Evolutionary conservation across 2,329 filamentous ascomycete genomes (phyloP).

Genomic region (Metarhizium sp.): DNA sequence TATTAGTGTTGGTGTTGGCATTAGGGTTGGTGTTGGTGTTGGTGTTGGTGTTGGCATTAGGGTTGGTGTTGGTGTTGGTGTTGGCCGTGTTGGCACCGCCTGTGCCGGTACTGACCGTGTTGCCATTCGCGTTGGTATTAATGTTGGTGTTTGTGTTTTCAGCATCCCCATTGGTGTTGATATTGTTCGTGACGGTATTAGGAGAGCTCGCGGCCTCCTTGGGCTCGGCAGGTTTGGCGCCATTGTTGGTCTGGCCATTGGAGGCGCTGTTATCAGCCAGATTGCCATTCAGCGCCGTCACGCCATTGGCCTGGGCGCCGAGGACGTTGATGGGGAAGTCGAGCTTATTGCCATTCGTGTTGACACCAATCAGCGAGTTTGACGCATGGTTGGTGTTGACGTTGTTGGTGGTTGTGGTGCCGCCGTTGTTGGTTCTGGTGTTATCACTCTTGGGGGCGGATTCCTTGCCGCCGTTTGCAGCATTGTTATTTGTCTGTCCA

Average conservation of each 20-base stretch:
- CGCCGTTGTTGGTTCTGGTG: not conserved
- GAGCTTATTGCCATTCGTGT: not conserved
- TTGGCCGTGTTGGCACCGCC: not conserved
- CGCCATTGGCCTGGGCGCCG: not conserved
- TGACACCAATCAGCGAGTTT: not conserved
- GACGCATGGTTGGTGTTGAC: not conserved
- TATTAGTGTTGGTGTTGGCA: not conserved
- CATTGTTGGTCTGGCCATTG: not conserved
- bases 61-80: not conserved
- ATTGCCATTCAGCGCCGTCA: not conserved
- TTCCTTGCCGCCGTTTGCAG: not conserved
- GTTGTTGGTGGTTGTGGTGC: not conserved
- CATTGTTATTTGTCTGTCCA: too few relatives aligned
- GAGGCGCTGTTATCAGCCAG: not conserved
- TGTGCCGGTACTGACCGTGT: not conserved
- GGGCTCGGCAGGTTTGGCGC: not conserved
- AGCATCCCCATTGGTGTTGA: too few relatives aligned
- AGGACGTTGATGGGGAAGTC: slow-evolving; percentile 1
- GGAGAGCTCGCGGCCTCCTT: too few relatives aligned
- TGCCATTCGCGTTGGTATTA: not conserved
- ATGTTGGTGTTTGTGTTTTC: too few relatives aligned
- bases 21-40: not conserved
- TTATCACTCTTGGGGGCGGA: too few relatives aligned
- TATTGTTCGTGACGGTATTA: too few relatives aligned
- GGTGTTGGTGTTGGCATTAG: not conserved